These are phyloP conservation scores for Lyophyllum atratum DNA, from an alignment of 768 basidiomycete species.

Conservation along the genomic window DNA sequence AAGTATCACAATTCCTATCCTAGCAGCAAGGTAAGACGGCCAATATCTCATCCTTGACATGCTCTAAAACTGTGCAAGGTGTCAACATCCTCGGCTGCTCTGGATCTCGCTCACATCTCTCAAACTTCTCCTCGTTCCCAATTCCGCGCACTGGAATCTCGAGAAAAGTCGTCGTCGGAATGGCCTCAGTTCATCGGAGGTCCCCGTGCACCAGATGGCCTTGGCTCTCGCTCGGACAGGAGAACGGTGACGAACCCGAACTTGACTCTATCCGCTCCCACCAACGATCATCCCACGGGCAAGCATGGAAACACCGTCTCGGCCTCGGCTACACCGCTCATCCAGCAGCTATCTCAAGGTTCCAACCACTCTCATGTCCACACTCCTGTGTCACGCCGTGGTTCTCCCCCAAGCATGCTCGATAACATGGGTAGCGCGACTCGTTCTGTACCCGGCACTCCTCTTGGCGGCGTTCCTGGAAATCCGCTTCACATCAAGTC, in stretches of 20 bases:
- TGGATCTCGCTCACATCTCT: conserved; percentile 89
- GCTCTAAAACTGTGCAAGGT: conserved; percentile 35
- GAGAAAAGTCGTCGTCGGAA: conserved; percentile 83
- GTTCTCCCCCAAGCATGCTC: conserved; percentile 68
- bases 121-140: conserved; percentile 75
- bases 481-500: conserved; percentile 59
- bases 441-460: conserved; percentile 85
- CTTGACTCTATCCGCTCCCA: conserved; percentile 58
- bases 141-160: conserved; percentile 57
- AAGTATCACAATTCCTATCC: conserved; percentile 69
- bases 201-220: conserved; percentile 60
- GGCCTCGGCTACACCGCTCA: conserved; percentile 63
- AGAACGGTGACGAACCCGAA: conserved; percentile 77
- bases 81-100: conserved; percentile 86
- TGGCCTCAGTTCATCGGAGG: conserved; percentile 89
- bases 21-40: conserved; percentile 57
- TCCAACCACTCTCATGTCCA: conserved; percentile 36
- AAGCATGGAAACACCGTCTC: conserved; percentile 49
- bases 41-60: background rate
- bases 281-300: conserved; percentile 48
- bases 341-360: conserved; percentile 63
- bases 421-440: conserved; percentile 63
- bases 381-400: conserved; percentile 63
- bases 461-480: conserved; percentile 58
- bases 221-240: conserved; percentile 58